Percentiles rank a stretch among this genome's conserved stretches.
phyloP scores from a whole-genome alignment of 805 yeast species.

The Lachancea waltii region DNA sequence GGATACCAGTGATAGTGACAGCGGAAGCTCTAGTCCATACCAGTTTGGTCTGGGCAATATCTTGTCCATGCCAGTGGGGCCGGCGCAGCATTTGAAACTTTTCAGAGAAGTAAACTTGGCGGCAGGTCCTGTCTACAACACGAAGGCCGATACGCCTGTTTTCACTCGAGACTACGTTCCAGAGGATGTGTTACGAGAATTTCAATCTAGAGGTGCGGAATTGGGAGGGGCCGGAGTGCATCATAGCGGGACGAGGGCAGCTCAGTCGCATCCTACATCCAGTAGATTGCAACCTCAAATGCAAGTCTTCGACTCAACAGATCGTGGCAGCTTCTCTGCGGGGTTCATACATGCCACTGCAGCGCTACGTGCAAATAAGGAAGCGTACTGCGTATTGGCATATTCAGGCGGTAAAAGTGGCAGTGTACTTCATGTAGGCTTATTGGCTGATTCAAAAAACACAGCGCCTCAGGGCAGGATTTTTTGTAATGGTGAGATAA shows the following conservation, averaged over 20 bases:
- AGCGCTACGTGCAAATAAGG: constrained; percentile 19
- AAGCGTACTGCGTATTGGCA: constrained; percentile 18
- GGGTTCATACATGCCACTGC: constrained; percentile 22
- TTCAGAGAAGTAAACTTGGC: constrained; percentile 15
- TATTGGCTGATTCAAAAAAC: constrained; percentile 3
- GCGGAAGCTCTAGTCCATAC: constrained; percentile 7
- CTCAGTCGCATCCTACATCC: no score
- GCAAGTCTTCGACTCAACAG: constrained; percentile 20
- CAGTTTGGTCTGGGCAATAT: constrained; percentile 6
- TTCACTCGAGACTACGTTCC: constrained; percentile 22
- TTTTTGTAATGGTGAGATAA: not conserved
- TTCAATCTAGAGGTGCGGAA: no score
- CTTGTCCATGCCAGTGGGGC: no score
- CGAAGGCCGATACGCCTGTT: constrained; percentile 9
- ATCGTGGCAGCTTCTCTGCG: constrained; percentile 13
- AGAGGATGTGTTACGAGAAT: no score
- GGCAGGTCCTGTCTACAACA: constrained; percentile 15
- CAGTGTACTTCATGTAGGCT: constrained; percentile 16
- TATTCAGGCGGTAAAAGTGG: constrained; percentile 19
- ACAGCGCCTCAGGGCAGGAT: not conserved
- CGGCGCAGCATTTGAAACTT: constrained; percentile 17
- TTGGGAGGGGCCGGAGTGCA: no score
- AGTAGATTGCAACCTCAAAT: not conserved
- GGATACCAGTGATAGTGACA: constrained; percentile 9
- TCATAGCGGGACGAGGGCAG: no score